Evolutionary conservation across 2,329 filamentous ascomycete species (phyloP), one percentile per base, ranked within the genome.

Genomic region (Colletotrichum navitas): DNA sequence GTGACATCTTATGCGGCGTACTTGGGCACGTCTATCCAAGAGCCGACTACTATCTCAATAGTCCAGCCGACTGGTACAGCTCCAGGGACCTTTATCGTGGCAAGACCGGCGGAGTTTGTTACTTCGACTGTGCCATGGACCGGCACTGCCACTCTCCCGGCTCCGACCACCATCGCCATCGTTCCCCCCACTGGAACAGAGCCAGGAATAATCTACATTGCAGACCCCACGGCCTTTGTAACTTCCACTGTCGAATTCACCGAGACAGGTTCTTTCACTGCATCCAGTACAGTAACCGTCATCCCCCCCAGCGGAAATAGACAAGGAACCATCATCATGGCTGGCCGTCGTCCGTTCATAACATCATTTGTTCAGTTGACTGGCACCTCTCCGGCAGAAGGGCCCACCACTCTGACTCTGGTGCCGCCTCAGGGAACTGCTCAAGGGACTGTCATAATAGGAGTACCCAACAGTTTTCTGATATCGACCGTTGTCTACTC

Each of bases 1-100:
- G 60, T 68, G 7, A 68, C 68, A 6, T 71, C 68, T 1, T n/a
- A 62, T 18, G 63, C 63, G 8, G 51, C 61, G 3, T 55, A 52
- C 32, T 24, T 61, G 8, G 68, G 68, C 14, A 67, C 56, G 7
- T 26, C 56, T 34, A 26, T 62, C 14, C 24, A 43, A 5, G 56
- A 32, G 10, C 63, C 56, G n/a, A 67, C 52, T 2, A 66, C 63
- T 6, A 43, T 71, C 7, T 43, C 47, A 12, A 62, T 65, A 12
- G 29, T 71, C 2, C 43, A 56, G 11, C 71, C 67, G 8, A 66
- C 55, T 6, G 63, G 61, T 1, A 66, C 72, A 5, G 32, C 21
- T 2, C 68, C 74, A 7, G 72, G 74, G 10, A 73, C 72, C 3
- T 39, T 71, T 16, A 68, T 74, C 26, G 51, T 73, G 2, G 60